Percentiles rank a stretch among this genome's conserved stretches.
phyloP scores from a whole-genome alignment of 2,329 filamentous ascomycete genomes.

The Pseudocercospora musae region DNA sequence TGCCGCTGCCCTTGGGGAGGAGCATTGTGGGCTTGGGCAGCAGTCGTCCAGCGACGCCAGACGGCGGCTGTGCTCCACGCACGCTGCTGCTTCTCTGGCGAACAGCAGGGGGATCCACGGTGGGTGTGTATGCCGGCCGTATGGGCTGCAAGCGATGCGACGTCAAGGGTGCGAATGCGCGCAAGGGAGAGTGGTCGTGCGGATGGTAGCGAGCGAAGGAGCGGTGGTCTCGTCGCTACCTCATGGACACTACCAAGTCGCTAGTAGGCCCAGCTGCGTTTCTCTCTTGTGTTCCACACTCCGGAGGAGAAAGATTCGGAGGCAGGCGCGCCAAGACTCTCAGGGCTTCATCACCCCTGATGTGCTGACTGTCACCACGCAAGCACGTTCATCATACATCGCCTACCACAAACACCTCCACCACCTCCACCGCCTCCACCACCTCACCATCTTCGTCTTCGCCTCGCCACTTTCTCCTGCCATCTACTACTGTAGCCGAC shows the following conservation, averaged over 20 bases:
- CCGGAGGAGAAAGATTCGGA: not conserved
- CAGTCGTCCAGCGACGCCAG: constrained; percentile 5
- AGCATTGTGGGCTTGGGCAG: constrained; percentile 59
- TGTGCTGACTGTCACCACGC: not conserved
- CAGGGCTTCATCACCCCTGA: not conserved
- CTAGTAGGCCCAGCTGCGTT: too few species aligned
- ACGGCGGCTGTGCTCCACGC: constrained; percentile 11
- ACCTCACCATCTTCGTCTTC: not conserved
- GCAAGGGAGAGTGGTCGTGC: not conserved
- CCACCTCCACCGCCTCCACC: too few species aligned
- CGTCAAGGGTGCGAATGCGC: not conserved
- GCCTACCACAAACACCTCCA: not conserved
- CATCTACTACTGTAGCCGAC: not conserved
- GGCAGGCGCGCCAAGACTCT: not conserved
- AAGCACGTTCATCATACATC: not conserved
- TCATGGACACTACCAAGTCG: not conserved
- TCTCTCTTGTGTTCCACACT: not conserved
- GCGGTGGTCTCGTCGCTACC: constrained; percentile 1
- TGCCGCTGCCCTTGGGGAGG: constrained; percentile 81
- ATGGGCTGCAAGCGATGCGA: not conserved
- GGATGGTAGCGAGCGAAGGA: constrained; percentile 5
- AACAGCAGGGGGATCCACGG: constrained; percentile 16
- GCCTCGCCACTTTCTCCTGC: too few species aligned
- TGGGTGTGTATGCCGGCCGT: not conserved
- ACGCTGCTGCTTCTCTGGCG: constrained; percentile 19